Evolutionary conservation across 2,329 filamentous ascomycete species (phyloP).

Genomic region (Paracorniculantispora psalliotae): DNA sequence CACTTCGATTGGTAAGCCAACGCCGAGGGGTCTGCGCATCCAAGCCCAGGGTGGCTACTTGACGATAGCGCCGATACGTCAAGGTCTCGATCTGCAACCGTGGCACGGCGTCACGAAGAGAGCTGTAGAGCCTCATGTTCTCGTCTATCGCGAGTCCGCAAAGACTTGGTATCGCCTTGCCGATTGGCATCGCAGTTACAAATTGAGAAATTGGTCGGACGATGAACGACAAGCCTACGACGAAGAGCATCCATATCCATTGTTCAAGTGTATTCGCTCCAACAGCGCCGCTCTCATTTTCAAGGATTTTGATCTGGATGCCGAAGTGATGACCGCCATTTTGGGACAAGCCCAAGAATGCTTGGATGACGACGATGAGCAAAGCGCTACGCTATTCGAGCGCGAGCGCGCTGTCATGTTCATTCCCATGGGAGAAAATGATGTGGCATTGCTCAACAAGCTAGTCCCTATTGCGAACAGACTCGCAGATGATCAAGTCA

Average conservation of each 20-base stretch:
- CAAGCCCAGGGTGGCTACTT: slow-evolving; percentile 15
- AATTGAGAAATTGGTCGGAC: slow-evolving; percentile 17
- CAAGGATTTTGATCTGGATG: neutral
- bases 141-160: slow-evolving; percentile 13
- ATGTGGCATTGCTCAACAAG: neutral
- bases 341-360: neutral
- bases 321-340: neutral
- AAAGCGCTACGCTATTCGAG: neutral
- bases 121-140: slow-evolving; percentile 14
- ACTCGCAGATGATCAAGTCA: slow-evolving; percentile 5
- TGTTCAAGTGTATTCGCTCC: slow-evolving; percentile 18
- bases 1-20: slow-evolving; percentile 14
- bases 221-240: slow-evolving; percentile 16
- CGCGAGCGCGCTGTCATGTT: slow-evolving; percentile 7
- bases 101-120: slow-evolving; percentile 18
- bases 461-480: neutral
- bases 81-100: slow-evolving; percentile 15
- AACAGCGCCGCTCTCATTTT: slow-evolving; percentile 15
- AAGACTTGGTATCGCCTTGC: slow-evolving; percentile 18
- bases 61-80: neutral
- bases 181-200: slow-evolving; percentile 19
- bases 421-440: neutral
- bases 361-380: neutral
- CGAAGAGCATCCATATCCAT: slow-evolving; percentile 9
- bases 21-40: slow-evolving; percentile 17